Base-by-base conservation (phyloP, 768 basidiomycete species). In the Hydnum rufescens region DNA sequence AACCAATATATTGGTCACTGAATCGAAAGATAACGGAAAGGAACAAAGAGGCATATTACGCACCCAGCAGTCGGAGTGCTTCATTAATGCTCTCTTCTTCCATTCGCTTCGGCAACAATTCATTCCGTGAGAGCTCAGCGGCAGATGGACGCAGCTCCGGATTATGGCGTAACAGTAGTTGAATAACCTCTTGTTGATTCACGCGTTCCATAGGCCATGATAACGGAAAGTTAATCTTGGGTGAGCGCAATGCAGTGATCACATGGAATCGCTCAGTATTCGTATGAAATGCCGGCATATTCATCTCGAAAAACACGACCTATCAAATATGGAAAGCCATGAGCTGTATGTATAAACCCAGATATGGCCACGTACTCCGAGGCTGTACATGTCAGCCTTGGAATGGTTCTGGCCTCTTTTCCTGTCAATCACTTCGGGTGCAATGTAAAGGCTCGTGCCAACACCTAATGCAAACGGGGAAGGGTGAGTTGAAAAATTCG, bases 301-400 rank as follows among this genome's bases (percentile, higher is more conserved):
- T 90, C 89, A 95, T 93, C 67, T 96, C 92, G 60, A 96, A 95
- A 65, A 95, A 95, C 13, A 95, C 90, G 57, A 96, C 79, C 86
- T 90, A 56, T 26, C n/a, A 19, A 5, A 42, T 34, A 43, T 19
- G 23, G 32, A 5, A 19, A 31, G 8, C 19, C 23, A 1, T 1
- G 2, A 52, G 18, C 8, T 16, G 8, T 26, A 4, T 6, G 36
- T 29, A 4, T 13, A 26, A 32, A n/a, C 31, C 4, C 30, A 49
- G 22, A 22, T 6, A 26, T 28, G 5, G 26, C 26, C 31, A 23
- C 78, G 50, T 61, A 88, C 87, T 23, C 90, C 92, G 5, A 93
- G 74, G 63, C 87, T 89, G 62, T 92, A 96, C 74, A 96, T 80
- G 60, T 96, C 92, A 0, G 88, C 90, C 60, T 92, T 93, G 32